phyloP scores from a whole-genome alignment of 1,284 basidiomycete species.

The Tilletia walkeri region DNA sequence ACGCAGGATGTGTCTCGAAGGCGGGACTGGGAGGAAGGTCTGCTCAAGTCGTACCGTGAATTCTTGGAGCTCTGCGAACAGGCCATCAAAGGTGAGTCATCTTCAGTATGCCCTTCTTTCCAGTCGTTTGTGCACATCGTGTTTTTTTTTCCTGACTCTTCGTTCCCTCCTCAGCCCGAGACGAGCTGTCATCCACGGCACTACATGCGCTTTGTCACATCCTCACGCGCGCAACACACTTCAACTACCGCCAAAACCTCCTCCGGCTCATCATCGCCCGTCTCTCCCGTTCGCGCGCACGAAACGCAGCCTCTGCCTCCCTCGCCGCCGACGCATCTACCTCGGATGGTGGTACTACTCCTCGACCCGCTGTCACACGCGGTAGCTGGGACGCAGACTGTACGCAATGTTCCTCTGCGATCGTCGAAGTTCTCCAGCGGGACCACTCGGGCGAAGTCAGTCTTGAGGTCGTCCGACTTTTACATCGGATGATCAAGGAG shows the following conservation, averaged over 20 bases:
- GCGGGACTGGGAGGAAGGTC: slow-evolving; percentile 94
- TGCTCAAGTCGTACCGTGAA: slow-evolving; percentile 82
- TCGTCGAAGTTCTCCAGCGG: slow-evolving; percentile 75
- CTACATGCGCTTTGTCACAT: slow-evolving; percentile 85
- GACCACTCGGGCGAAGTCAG: slow-evolving; percentile 78
- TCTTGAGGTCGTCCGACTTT: slow-evolving; percentile 80
- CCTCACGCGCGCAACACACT: slow-evolving; percentile 79
- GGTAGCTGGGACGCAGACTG: slow-evolving; percentile 63
- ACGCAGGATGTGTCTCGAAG: slow-evolving; percentile 85
- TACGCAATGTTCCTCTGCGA: slow-evolving; percentile 74
- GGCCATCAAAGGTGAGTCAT: slow-evolving; percentile 74
- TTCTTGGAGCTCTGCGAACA: slow-evolving; percentile 81
- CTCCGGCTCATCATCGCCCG: slow-evolving; percentile 81
- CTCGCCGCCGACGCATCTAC: slow-evolving; percentile 18
- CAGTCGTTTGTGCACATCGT: slow-evolving; percentile 10
- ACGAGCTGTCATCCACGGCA: slow-evolving; percentile 58
- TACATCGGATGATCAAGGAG: slow-evolving; percentile 97
- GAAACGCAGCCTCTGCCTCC: slow-evolving; percentile 70
- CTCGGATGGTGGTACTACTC: neutral
- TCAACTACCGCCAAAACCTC: slow-evolving; percentile 94
- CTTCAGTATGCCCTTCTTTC: neutral
- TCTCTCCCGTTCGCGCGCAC: slow-evolving; percentile 64
- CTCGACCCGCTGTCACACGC: neutral
- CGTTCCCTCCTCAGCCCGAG: slow-evolving; percentile 3
- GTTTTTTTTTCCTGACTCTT: slow-evolving; percentile 18